Base-by-base conservation (phyloP, 164 flowering plant genomes). In the Stephania cephalantha region DNA sequence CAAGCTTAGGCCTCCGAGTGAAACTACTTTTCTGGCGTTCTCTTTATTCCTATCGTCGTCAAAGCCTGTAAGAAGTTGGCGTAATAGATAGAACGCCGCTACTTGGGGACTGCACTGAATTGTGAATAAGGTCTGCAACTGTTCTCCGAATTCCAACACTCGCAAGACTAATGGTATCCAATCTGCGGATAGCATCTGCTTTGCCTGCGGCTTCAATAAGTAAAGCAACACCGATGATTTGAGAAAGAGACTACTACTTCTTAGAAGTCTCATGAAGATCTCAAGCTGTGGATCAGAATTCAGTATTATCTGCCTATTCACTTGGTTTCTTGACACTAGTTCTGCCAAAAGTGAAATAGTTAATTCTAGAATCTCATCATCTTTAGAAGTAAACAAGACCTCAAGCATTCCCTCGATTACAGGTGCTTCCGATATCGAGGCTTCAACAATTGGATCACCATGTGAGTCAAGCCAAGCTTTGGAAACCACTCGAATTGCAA, bases 91-190 rank as follows among this genome's bases (percentile, higher is more conserved):
- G 72, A 83, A 82, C 25, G 91, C 96, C 7, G 96, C 89, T 42
- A 72, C 84, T 53, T 80, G 83, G 69, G 93, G 87, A 68, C 77
- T 78, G 77, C 89, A 85, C 44, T 77, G 81, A 25, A 89, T 84
- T 0, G 86, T 83, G 76, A 91, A 88, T 70, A 91, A 75, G 15
- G 87, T 85, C 77, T 88, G 93, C 69, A 86, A 30, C 61, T 81
- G 85, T 55, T 84, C 91, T 4, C 93, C 93, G 58, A 83, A 88
- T 69, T 90, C 92, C n/a, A 90, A 61, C 25, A 91, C 90, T 58
- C 91, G 78, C 15, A 91, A 86, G 30, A 84, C 81, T 53, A 90
- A 71, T n/a, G 92, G 89, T 13, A 90, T 75, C 92, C 90, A 91
- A 29, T 90, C 90, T 7, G 68, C 76, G 0, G 89, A 87, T 46